These are phyloP conservation scores for Pestalotiopsis sp. DNA, from an alignment of 2,329 filamentous ascomycete genomes.

Conservation along the genomic window DNA sequence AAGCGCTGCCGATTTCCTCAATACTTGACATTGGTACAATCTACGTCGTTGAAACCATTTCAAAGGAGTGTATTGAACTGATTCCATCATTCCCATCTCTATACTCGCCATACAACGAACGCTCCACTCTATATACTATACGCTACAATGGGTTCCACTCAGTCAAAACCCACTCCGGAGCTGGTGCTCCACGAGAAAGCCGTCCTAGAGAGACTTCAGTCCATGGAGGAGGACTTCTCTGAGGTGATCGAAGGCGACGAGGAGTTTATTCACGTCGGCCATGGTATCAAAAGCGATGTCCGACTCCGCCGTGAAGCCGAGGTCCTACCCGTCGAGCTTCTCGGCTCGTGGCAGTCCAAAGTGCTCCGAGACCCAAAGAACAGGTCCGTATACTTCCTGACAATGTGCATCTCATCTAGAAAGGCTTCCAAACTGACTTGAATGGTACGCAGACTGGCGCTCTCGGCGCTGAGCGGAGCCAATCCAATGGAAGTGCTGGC, in stretches of 20 bases:
- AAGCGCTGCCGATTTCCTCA: background rate
- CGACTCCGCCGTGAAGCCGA: slow-evolving; percentile 35
- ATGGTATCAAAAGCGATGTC: slow-evolving; percentile 36
- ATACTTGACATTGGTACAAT: background rate
- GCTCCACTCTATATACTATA: background rate
- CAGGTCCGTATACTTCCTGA: slow-evolving; percentile 44
- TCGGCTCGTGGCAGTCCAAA: slow-evolving; percentile 61
- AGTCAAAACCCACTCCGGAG: slow-evolving; percentile 38
- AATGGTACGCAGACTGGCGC: slow-evolving; percentile 61
- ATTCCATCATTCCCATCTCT: background rate
- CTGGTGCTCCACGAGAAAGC: slow-evolving; percentile 41
- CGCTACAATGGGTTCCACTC: slow-evolving; percentile 45
- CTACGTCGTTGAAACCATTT: background rate
- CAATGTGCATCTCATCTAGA: background rate
- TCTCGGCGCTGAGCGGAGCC: slow-evolving; percentile 70
- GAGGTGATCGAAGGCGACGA: slow-evolving; percentile 35
- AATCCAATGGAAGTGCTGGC: slow-evolving; percentile 68
- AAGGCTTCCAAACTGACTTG: background rate
- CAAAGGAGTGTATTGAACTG: background rate
- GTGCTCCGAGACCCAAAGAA: slow-evolving; percentile 67
- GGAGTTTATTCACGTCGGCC: slow-evolving; percentile 54
- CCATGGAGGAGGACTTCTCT: slow-evolving; percentile 37
- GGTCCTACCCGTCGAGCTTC: slow-evolving; percentile 51
- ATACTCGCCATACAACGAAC: background rate
- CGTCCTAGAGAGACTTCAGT: slow-evolving; percentile 43